Conservation (phyloP, 2,329 filamentous ascomycete genomes). For the Pyricularia sp. region DNA sequence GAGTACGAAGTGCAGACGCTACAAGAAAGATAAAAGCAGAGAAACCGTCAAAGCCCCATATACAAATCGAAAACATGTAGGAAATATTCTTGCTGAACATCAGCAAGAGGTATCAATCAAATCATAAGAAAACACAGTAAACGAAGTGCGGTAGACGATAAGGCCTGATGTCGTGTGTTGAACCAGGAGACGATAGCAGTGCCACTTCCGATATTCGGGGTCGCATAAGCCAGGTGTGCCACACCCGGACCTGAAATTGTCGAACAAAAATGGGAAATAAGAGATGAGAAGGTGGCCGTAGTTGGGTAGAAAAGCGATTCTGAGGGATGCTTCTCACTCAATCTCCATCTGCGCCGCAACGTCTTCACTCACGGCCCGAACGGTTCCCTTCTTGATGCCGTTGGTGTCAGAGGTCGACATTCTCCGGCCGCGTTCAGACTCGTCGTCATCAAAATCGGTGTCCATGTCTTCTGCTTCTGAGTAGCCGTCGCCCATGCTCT, state of each 20-base stretch:
- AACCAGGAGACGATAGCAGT: neutral
- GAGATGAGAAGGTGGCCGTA: neutral
- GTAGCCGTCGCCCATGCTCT: slow-evolving; percentile 23
- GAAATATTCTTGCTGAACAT: neutral
- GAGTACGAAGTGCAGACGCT: neutral
- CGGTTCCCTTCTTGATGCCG: slow-evolving; percentile 22
- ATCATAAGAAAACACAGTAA: neutral
- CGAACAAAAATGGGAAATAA: neutral
- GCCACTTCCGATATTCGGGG: neutral
- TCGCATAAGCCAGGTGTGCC: neutral
- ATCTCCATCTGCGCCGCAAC: slow-evolving; percentile 51
- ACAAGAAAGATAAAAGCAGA: neutral
- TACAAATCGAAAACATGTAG: neutral
- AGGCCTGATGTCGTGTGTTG: neutral
- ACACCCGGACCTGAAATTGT: neutral
- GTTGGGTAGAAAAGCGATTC: neutral
- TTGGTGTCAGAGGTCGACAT: slow-evolving; percentile 2
- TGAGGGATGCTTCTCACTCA: slow-evolving; percentile 17
- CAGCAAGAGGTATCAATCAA: slow-evolving; percentile 3
- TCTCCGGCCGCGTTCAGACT: slow-evolving; percentile 8
- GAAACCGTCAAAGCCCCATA: slow-evolving; percentile 1
- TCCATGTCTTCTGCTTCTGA: slow-evolving; percentile 25
- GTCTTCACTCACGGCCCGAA: slow-evolving; percentile 49
- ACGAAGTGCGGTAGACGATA: neutral
- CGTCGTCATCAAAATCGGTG: slow-evolving; percentile 21